Base-by-base conservation (phyloP, 805 yeast genomes). In the Pichia gijzeniarum region DNA sequence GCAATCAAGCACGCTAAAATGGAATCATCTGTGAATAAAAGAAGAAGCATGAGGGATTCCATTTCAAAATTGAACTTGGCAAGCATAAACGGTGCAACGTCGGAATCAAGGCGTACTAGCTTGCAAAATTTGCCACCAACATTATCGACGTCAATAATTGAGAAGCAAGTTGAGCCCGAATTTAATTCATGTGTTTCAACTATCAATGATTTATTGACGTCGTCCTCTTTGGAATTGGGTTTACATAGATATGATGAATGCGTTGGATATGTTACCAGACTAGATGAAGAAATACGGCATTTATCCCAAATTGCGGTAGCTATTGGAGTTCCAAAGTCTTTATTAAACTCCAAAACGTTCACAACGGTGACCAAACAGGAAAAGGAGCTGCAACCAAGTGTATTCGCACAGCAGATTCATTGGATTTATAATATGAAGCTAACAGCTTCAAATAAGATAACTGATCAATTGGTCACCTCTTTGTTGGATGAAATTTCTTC, bases 1-100 rank as follows among this genome's bases (percentile, higher is more conserved):
- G 77, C 80, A 0, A 76, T 74, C 46, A 73, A 80, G 52, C 73
- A 76, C 53, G 89, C 87, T 0, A 75, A 40, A 38, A 28, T 42
- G 28, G 48, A 49, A 4, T 10, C 41, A 6, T 35, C 39, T 25
- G 25, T 44, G 37, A 58, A 66, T 31, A 70, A 70, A 36, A 71
- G 72, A 38, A 65, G 64, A 44, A 70, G 65, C 43, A 45, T 74
- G 21, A 63, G 72, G 44, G 73, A 72, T 43, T 73, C 79, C 0
- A 62, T 73, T 52, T 65, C 66, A 36, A 60, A 39, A 20, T n/a
- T 36, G 71, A 37, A 41, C 74, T n/a, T 56, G 74, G 3, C 56
- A 54, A 22, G 53, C 52, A 36, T 55, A 49, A 19, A 40, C 57
- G 13, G 21, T 54, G 67, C 51, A 73, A 80, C 28, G 10, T 25